Base-by-base conservation (phyloP, 352 stramenopile genomes). In the Pythium grandisporangium region DNA sequence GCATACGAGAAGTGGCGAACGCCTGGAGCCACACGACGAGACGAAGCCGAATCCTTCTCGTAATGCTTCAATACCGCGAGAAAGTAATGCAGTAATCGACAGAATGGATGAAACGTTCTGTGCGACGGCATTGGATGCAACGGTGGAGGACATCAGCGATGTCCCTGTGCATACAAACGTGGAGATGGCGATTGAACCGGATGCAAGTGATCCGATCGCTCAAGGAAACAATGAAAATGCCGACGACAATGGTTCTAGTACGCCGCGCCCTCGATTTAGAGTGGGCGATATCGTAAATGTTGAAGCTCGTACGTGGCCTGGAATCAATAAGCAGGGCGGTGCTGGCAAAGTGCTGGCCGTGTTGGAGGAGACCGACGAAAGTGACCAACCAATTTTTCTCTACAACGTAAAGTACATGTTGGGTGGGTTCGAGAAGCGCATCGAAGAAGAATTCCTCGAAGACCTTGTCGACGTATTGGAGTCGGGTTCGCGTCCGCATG, bases 341-440 rank as follows among this genome's bases (percentile, higher is more conserved):
- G 59, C 77, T 0, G 81, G 73, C 3, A 72, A 69, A 24, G 58
- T 93, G 27, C 58, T 53, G 4, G 58, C 51, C 1, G 56, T 89
- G 1, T 49, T 81, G 35, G 40, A 41, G 16, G 70, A 83, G 6
- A 38, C 19, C 1, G 37, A 24, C 6, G 50, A 37, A 6, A 44
- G 51, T 4, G 59, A 47, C 19, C 14, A 53, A 7, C 16, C 40
- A 3, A 43, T 63, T 11, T 47, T 69, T 2, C 48, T 89, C n/a
- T 90, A 89, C 41, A 78, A 90, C 45, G 76, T 93, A 14, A 73
- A 78, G 30, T 93, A 93, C 43, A 66, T 93, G 19, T 32, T 89
- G 11, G 75, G 80, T 5, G 80, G 80, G 4, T 82, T 85, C 37
- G 80, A 93, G 38, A 74, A 78, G 37, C 64, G 64, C 6, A 72